These are phyloP conservation scores for Lanmaoa pseudosensibilis DNA, from an alignment of 768 basidiomycete genomes.

Conservation along the genomic window DNA sequence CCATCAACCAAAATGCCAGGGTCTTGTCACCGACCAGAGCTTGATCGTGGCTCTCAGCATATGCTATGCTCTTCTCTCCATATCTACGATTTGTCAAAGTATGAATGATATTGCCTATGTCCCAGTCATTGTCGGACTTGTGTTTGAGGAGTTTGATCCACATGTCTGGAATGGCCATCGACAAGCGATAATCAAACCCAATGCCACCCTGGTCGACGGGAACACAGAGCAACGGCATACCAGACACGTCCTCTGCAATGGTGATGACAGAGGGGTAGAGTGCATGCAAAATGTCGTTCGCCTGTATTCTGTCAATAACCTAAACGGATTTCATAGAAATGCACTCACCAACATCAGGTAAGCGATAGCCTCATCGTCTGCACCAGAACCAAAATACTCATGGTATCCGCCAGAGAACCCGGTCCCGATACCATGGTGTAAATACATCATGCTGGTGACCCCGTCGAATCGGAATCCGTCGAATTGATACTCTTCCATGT, in stretches of 20 bases:
- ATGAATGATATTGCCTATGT: slow-evolving; percentile 81
- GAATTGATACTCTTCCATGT: slow-evolving; percentile 92
- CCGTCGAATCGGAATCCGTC: slow-evolving; percentile 99
- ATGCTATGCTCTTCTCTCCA: slow-evolving; percentile 88
- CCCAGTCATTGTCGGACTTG: slow-evolving; percentile 82
- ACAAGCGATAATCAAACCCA: slow-evolving; percentile 96
- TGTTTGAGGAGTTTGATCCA: slow-evolving; percentile 99
- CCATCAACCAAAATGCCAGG: slow-evolving; percentile 99
- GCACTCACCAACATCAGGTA: slow-evolving; percentile 93
- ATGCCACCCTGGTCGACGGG: slow-evolving; percentile 82
- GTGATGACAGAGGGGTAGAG: slow-evolving; percentile 82
- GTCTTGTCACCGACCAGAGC: slow-evolving; percentile 99
- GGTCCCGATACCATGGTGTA: slow-evolving; percentile 95
- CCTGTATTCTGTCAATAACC: slow-evolving; percentile 49
- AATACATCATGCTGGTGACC: slow-evolving; percentile 99
- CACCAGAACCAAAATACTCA: slow-evolving; percentile 89
- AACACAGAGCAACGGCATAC: slow-evolving; percentile 93
- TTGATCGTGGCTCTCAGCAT: slow-evolving; percentile 97
- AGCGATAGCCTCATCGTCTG: slow-evolving; percentile 86
- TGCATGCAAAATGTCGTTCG: slow-evolving; percentile 85
- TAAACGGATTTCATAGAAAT: background rate
- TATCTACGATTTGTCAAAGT: slow-evolving; percentile 89
- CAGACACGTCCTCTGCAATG: slow-evolving; percentile 98
- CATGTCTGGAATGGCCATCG: slow-evolving; percentile 99
- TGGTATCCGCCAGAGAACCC: slow-evolving; percentile 98